These are phyloP conservation scores for Schizophyllum amplum DNA, from an alignment of 1,284 basidiomycete species.

Conservation along the genomic window DNA sequence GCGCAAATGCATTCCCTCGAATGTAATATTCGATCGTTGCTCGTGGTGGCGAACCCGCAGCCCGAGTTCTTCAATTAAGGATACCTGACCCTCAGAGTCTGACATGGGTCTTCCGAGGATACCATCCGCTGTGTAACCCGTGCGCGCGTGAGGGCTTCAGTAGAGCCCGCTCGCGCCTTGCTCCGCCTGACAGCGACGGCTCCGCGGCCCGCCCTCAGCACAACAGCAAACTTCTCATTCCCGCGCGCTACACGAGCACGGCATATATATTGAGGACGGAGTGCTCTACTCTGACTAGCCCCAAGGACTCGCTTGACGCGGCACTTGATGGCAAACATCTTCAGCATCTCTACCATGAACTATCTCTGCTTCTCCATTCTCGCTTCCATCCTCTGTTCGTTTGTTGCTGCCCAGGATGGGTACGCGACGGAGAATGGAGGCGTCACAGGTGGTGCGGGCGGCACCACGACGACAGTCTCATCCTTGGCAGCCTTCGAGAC, in stretches of 20 bases:
- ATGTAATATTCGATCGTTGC: no score
- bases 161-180: no score
- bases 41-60: no score
- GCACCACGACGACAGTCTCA: slow-evolving; percentile 17
- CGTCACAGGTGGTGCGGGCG: slow-evolving; percentile 17
- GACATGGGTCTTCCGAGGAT: no score
- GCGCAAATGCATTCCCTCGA: no score
- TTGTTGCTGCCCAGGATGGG: slow-evolving; percentile 14
- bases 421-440: slow-evolving; percentile 17
- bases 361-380: background rate
- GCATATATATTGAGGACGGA: background rate
- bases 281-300: no score
- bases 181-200: background rate
- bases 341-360: background rate
- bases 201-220: background rate
- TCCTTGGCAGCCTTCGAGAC: slow-evolving; percentile 16
- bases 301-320: no score
- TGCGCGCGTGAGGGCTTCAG: background rate
- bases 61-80: no score
- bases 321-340: background rate
- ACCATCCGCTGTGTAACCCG: no score
- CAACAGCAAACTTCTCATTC: background rate
- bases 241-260: background rate
- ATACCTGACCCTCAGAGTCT: no score
- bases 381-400: background rate